A percentile compares a stretch with the other conserved stretches of the same genome.
Evolutionary conservation across 331 rosid species (phyloP).

Genomic region (Cydonia oblonga): DNA sequence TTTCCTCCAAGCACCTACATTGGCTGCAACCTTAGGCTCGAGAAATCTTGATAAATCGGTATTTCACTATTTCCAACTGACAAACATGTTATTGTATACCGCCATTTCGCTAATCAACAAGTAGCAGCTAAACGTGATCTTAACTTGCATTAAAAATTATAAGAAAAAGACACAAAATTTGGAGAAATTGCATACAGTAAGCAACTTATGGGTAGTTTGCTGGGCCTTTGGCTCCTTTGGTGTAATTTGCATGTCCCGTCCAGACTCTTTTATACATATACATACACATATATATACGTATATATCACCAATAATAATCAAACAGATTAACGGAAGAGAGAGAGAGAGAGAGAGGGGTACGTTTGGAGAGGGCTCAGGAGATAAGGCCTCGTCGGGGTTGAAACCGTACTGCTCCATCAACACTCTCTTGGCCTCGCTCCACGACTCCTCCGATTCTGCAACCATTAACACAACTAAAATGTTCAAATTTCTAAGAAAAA

Average conservation of each 20-base stretch:
- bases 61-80: neutral
- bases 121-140: neutral
- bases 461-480: neutral
- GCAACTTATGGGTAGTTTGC: constrained; percentile 77
- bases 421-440: constrained; percentile 40
- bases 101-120: neutral
- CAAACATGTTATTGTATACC: neutral
- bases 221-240: constrained; percentile 40
- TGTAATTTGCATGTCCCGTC: constrained; percentile 32
- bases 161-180: neutral
- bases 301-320: neutral
- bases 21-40: neutral
- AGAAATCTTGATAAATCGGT: neutral
- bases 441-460: constrained; percentile 44
- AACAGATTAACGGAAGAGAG: neutral
- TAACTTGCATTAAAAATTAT: neutral
- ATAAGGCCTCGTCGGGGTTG: constrained; percentile 61
- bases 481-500: neutral
- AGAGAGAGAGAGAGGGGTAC: neutral
- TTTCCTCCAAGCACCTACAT: constrained; percentile 84
- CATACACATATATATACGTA: no score
- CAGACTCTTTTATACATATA: constrained; percentile 1
- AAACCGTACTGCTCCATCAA: constrained; percentile 74
- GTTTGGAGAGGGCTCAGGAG: constrained; percentile 46
- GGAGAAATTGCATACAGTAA: constrained; percentile 45